Conservation (phyloP, 345 rosid species). For the Lagerstroemia speciosa region DNA sequence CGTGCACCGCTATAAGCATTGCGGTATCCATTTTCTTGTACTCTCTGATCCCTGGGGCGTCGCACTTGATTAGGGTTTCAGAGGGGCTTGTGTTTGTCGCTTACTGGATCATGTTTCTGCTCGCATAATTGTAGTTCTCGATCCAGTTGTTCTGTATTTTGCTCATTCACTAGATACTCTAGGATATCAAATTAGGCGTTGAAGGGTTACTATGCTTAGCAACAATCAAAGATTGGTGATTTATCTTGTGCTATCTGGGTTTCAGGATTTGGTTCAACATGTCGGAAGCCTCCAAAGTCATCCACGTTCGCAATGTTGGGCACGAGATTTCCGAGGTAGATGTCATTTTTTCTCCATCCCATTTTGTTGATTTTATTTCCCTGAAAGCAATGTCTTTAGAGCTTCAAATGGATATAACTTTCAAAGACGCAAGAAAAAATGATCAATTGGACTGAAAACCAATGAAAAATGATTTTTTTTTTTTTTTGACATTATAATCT, state of each 20-base stretch:
- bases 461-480: not conserved
- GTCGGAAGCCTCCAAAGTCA: constrained; percentile 93
- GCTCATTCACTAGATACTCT: not conserved
- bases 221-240: not conserved
- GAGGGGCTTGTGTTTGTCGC: not conserved
- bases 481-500: not conserved
- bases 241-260: not conserved
- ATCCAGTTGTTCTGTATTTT: not conserved
- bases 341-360: not conserved
- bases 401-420: not conserved
- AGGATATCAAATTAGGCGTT: not conserved
- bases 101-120: not conserved
- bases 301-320: constrained; percentile 96
- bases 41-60: not conserved
- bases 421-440: not conserved
- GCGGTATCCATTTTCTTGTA: not conserved
- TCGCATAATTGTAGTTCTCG: not conserved
- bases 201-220: not conserved
- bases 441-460: not conserved
- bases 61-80: not conserved
- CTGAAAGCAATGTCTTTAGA: not conserved
- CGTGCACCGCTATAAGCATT: not conserved
- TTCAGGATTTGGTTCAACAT: constrained; percentile 29
- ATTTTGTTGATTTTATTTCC: not conserved
- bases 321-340: constrained; percentile 92